Percentiles rank a stretch among this genome's conserved stretches.
Evolutionary conservation across 1,139 yeast species (phyloP).

Genomic region (Sugiyamaella paludigena): DNA sequence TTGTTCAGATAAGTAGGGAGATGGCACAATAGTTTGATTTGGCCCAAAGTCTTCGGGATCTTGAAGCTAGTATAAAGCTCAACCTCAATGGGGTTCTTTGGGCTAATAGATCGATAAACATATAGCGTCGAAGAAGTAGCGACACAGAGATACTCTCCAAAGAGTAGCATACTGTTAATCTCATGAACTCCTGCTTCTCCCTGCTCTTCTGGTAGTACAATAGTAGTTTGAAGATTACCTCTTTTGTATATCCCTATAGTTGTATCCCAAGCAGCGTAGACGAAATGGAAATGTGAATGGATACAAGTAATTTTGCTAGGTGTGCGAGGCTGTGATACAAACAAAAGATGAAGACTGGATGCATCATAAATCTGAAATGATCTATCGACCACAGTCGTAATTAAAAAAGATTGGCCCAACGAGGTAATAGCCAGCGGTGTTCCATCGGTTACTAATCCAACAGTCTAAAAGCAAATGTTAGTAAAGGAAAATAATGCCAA

Average conservation of each 20-base stretch:
- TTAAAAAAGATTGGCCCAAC: slow-evolving; percentile 81
- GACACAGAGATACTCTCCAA: slow-evolving; percentile 79
- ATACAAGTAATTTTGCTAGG: slow-evolving; percentile 66
- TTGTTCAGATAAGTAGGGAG: slow-evolving; percentile 93
- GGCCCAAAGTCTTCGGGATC: slow-evolving; percentile 61
- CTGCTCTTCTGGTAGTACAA: slow-evolving; percentile 38
- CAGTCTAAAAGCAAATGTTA: slow-evolving; percentile 28
- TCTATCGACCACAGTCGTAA: slow-evolving; percentile 86
- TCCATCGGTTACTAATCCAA: slow-evolving; percentile 54
- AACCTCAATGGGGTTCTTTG: slow-evolving; percentile 38
- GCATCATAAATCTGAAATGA: slow-evolving; percentile 95
- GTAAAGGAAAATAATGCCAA: too few relatives aligned
- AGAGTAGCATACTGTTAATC: slow-evolving; percentile 49
- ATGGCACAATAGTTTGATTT: slow-evolving; percentile 67
- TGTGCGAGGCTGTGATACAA: slow-evolving; percentile 81
- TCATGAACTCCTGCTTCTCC: slow-evolving; percentile 33
- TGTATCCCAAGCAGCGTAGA: slow-evolving; percentile 73
- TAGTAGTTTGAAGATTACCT: slow-evolving; percentile 66
- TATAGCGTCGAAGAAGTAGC: slow-evolving; percentile 54
- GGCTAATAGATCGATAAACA: slow-evolving; percentile 57
- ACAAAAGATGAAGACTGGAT: slow-evolving; percentile 75
- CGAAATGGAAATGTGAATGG: slow-evolving; percentile 79
- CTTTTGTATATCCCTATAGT: slow-evolving; percentile 76
- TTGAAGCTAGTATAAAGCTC: slow-evolving; percentile 65
- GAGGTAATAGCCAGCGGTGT: slow-evolving; percentile 87